These are phyloP conservation scores for Chenopodium album DNA, from an alignment of 148 eudicot species.

Conservation along the genomic window DNA sequence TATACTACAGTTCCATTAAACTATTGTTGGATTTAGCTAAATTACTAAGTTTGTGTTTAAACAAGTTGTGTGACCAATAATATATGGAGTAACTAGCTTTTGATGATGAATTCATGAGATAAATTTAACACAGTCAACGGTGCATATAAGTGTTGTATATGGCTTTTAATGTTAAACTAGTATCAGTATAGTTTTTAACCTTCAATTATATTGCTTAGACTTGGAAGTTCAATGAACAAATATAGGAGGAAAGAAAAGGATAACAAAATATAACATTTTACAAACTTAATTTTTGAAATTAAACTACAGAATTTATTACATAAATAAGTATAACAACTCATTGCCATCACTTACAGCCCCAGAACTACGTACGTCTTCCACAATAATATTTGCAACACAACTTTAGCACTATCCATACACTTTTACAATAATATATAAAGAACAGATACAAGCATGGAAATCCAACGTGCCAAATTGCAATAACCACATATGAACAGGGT, in stretches of 20 bases:
- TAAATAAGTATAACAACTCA: neutral
- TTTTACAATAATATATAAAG: too few relatives aligned
- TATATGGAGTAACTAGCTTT: too few relatives aligned
- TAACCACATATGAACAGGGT: neutral
- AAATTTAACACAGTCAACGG: too few relatives aligned
- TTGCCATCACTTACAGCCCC: neutral
- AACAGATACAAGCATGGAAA: neutral
- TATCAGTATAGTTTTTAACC: too few relatives aligned
- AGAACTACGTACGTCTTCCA: neutral
- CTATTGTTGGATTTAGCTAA: conserved; percentile 9
- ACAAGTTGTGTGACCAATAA: too few relatives aligned
- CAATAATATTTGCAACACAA: too few relatives aligned
- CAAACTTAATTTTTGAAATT: neutral
- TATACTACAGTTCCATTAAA: neutral
- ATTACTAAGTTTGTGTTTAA: too few relatives aligned
- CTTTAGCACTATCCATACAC: too few relatives aligned
- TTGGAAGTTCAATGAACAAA: neutral
- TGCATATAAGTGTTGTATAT: too few relatives aligned
- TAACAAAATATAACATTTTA: neutral
- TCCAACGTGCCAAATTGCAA: neutral
- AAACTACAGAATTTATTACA: neutral
- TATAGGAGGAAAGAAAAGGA: neutral
- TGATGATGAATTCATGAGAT: too few relatives aligned
- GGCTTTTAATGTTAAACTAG: too few relatives aligned
- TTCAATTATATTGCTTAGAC: too few relatives aligned